Evolutionary conservation across 2,329 filamentous ascomycete genomes (phyloP).

Genomic region (Exophiala lecanii-corni): DNA sequence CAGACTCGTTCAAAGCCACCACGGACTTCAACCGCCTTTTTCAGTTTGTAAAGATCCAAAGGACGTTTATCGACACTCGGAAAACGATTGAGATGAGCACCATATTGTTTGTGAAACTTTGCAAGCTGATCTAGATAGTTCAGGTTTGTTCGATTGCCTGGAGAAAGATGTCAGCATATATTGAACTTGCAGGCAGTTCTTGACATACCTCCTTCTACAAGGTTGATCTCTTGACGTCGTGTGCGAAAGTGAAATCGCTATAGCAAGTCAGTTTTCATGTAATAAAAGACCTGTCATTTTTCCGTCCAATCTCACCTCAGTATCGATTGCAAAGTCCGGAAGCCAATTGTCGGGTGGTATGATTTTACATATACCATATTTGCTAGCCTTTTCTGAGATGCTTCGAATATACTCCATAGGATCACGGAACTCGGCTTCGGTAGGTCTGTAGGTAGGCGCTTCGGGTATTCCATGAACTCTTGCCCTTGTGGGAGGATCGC

Average conservation of each 20-base stretch:
- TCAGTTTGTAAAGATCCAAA: constrained; percentile 88
- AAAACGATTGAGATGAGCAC: constrained; percentile 86
- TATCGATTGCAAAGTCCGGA: constrained; percentile 92
- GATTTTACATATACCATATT: constrained; percentile 92
- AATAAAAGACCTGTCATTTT: not conserved
- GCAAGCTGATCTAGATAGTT: constrained; percentile 92
- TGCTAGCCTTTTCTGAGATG: constrained; percentile 76
- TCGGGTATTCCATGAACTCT: constrained; percentile 82
- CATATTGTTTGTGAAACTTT: constrained; percentile 96
- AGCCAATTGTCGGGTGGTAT: constrained; percentile 93
- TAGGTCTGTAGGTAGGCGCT: constrained; percentile 85
- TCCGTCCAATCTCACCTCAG: constrained; percentile 62
- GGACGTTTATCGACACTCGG: constrained; percentile 98
- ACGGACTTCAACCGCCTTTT: constrained; percentile 91
- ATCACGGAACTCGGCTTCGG: constrained; percentile 89
- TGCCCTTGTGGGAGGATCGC: constrained; percentile 70
- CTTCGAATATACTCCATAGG: constrained; percentile 91
- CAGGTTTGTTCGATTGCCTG: constrained; percentile 89
- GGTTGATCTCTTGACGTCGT: constrained; percentile 92
- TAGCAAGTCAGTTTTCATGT: constrained; percentile 6
- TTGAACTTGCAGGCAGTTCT: constrained; percentile 23
- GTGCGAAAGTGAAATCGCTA: constrained; percentile 97
- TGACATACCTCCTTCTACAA: constrained; percentile 85
- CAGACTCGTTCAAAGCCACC: constrained; percentile 96
- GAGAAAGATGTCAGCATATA: constrained; percentile 27